These are phyloP conservation scores for Nitzschia putrida DNA, from an alignment of 108 stramenopile genomes.

Conservation along the genomic window DNA sequence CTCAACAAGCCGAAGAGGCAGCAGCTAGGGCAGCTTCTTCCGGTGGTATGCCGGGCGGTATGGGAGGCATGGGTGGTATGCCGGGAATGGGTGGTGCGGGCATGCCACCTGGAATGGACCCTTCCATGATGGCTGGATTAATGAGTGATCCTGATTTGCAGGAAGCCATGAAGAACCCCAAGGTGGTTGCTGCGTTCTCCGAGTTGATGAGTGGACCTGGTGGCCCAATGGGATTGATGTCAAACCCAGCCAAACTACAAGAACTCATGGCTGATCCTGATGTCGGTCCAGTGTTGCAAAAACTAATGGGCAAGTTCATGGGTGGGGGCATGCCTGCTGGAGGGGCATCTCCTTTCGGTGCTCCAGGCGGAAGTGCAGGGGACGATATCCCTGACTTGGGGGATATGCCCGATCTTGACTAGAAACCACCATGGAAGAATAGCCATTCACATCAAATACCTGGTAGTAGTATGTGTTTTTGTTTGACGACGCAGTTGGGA, in stretches of 20 bases:
- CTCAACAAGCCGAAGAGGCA: slow-evolving; percentile 10
- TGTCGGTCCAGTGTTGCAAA: slow-evolving; percentile 84
- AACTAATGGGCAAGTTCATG: slow-evolving; percentile 79
- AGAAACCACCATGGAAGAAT: slow-evolving; percentile 2
- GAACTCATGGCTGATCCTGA: slow-evolving; percentile 90
- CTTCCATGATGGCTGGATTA: slow-evolving; percentile 76
- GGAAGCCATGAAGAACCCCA: slow-evolving; percentile 85
- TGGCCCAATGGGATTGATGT: slow-evolving; percentile 73
- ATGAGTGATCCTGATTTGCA: slow-evolving; percentile 79
- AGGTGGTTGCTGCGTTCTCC: slow-evolving; percentile 76
- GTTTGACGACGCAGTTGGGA: no score
- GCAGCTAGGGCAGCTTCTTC: slow-evolving; percentile 25
- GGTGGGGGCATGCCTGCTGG: slow-evolving; percentile 48
- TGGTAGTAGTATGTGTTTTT: no score
- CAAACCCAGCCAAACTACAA: slow-evolving; percentile 80
- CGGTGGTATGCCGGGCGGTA: slow-evolving; percentile 56
- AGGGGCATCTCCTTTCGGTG: slow-evolving; percentile 28
- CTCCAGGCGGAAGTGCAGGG: slow-evolving; percentile 38
- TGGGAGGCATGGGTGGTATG: slow-evolving; percentile 64
- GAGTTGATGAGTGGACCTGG: slow-evolving; percentile 76
- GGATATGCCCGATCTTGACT: slow-evolving; percentile 70
- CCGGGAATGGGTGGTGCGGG: slow-evolving; percentile 42
- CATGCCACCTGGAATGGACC: slow-evolving; percentile 51
- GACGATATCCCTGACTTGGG: slow-evolving; percentile 76
- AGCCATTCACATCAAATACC: no score